Evolutionary conservation across 345 rosid genomes (phyloP), one percentile per base, ranked within the genome.

Genomic region (Heritiera littoralis): DNA sequence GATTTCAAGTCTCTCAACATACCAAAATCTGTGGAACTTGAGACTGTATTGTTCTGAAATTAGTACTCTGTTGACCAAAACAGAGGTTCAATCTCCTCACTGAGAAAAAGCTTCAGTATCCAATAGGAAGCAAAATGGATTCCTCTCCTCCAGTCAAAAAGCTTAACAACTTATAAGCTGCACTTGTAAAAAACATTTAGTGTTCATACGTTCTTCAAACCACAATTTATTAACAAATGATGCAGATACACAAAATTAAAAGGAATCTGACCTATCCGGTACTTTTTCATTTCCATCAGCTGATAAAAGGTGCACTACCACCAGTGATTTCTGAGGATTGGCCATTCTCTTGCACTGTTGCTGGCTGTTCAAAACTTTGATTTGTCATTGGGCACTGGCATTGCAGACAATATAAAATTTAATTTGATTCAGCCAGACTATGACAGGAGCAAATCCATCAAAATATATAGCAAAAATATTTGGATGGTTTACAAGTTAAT

Each of bases 361-460:
- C 75, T 68, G 87, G 58, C 80, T 76, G 82, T 40, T 82, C 80
- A 73, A 59, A 65, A 75, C 74, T 28, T 60, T 77, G 83, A 76
- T 65, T 78, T 80, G 82, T 69, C 49, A 75, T 76, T 69, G 51
- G 78, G 66, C 82, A 75, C 87, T 84, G 82, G 66, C 76, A 86
- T 79, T 12, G 63, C 67, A 80, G 64, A 78, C 28, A 67, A 17
- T 9, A 9, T 38, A 18, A 7, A 56, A 66, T 35, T 63, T 61
- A 32, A 69, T 63, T 59, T 65, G 35, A 23, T 18, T 48, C 20
- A 30, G 54, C 49, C 51, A 74, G 72, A 55, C 23, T 46, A 67
- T 43, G 64, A 15, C n/a, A 54, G 1, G 28, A 43, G 20, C 5
- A 77, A 77, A 61, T 30, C 74, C 68, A 30, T 52, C 69, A 7